A percentile compares a stretch with the other conserved stretches of the same genome.
These are phyloP conservation scores for Carex arenaria DNA, from an alignment of 202 grass and related monocot species.

Conservation along the genomic window DNA sequence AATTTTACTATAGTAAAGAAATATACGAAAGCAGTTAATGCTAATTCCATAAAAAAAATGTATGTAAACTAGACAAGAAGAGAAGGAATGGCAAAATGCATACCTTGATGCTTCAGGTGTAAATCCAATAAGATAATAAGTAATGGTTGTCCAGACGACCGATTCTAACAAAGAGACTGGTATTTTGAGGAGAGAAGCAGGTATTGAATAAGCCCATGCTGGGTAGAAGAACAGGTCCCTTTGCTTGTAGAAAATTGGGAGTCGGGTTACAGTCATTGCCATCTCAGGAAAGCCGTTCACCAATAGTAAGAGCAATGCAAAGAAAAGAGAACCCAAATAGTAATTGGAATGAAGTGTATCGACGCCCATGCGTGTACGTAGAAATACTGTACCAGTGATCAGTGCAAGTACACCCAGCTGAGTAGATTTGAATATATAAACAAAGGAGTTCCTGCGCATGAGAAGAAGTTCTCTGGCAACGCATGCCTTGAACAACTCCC, in stretches of 20 bases:
- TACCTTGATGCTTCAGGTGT: constrained; percentile 59
- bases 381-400: constrained; percentile 70
- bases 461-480: constrained; percentile 73
- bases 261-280: constrained; percentile 48
- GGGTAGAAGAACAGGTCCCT: constrained; percentile 78
- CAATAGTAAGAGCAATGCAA: constrained; percentile 46
- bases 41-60: no score
- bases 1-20: neutral
- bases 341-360: constrained; percentile 65
- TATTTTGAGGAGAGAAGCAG: constrained; percentile 62
- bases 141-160: constrained; percentile 69
- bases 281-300: constrained; percentile 76
- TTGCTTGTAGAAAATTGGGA: constrained; percentile 77
- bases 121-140: constrained; percentile 88
- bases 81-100: neutral
- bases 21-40: no score
- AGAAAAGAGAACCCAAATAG: constrained; percentile 78
- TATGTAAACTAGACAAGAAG: neutral
- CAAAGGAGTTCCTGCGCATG: constrained; percentile 66
- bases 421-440: constrained; percentile 56
- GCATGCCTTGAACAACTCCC: constrained; percentile 72
- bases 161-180: constrained; percentile 70
- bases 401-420: constrained; percentile 58
- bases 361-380: constrained; percentile 51
- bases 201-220: constrained; percentile 81